Percentiles rank a stretch among this genome's conserved stretches.
These are phyloP conservation scores for Glonium stellatum DNA, from an alignment of 495 filamentous ascomycete species.

Conservation along the genomic window DNA sequence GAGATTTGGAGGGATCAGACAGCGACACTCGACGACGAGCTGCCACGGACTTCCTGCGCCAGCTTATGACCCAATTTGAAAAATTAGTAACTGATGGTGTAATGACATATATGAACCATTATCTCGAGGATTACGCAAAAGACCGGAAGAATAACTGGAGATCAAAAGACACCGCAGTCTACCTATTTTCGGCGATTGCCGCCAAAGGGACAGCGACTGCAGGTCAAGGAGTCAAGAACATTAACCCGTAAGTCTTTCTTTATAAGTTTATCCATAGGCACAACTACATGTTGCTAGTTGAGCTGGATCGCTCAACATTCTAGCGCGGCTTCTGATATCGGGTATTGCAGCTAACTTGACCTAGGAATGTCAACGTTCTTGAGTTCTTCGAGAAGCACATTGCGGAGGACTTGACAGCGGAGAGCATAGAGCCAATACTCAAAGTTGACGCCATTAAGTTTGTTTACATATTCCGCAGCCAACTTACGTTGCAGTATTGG, in stretches of 20 bases:
- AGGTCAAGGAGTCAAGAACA: slow-evolving; percentile 78
- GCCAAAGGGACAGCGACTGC: slow-evolving; percentile 82
- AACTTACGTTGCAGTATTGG: slow-evolving; percentile 80
- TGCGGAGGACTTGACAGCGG: slow-evolving; percentile 68
- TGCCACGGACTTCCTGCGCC: slow-evolving; percentile 86
- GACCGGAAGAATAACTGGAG: slow-evolving; percentile 73
- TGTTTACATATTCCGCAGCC: slow-evolving; percentile 89
- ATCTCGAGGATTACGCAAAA: slow-evolving; percentile 60
- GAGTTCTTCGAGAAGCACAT: slow-evolving; percentile 90
- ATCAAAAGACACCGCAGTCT: slow-evolving; percentile 93
- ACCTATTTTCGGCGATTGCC: slow-evolving; percentile 88
- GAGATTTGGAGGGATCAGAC: slow-evolving; percentile 93
- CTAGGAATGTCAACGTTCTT: slow-evolving; percentile 58
- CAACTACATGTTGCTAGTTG: not conserved
- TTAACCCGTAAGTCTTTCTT: slow-evolving; percentile 54
- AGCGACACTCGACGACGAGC: slow-evolving; percentile 85
- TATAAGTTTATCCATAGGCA: not conserved
- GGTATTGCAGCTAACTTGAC: not conserved
- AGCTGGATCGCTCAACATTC: too few species aligned
- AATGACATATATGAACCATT: slow-evolving; percentile 71
- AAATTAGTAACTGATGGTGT: slow-evolving; percentile 73
- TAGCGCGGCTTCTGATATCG: not conserved
- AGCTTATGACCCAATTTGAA: slow-evolving; percentile 83
- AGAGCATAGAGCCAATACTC: slow-evolving; percentile 69
- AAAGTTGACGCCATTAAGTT: slow-evolving; percentile 98